Conservation (phyloP, 208 protist genomes). For the Leishmania major region DNA sequence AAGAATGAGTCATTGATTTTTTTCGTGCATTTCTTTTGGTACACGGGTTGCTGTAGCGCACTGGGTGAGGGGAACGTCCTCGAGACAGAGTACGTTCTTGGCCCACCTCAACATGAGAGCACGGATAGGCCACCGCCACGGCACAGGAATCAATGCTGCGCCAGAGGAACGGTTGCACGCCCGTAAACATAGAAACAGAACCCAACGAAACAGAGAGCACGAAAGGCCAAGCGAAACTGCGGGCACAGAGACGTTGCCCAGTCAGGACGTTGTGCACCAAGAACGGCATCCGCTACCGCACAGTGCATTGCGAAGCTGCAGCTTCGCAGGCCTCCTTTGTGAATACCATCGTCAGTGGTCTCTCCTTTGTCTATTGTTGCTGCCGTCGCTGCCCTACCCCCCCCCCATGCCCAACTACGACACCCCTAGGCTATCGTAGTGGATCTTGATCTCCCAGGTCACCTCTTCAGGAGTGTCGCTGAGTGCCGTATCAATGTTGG, state of each 20-base stretch:
- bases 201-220: neutral
- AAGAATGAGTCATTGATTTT: neutral
- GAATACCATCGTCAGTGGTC: no score
- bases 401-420: neutral
- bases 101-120: neutral
- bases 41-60: neutral
- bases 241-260: no score
- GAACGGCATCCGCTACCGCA: neutral
- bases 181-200: neutral
- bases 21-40: neutral
- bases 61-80: neutral
- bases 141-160: neutral
- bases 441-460: slow-evolving; percentile 76
- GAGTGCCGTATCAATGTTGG: slow-evolving; percentile 50
- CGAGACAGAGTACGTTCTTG: neutral
- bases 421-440: slow-evolving; percentile 56
- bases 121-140: neutral
- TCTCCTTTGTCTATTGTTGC: neutral
- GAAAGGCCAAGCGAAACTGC: neutral
- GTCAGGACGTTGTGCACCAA: neutral
- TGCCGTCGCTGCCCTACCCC: no score
- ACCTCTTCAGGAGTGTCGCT: slow-evolving; percentile 48
- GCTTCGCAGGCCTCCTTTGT: no score
- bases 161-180: neutral
- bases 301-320: no score